Conservation (phyloP, 2,329 filamentous ascomycete species). For the Fusarium phyllophilum region DNA sequence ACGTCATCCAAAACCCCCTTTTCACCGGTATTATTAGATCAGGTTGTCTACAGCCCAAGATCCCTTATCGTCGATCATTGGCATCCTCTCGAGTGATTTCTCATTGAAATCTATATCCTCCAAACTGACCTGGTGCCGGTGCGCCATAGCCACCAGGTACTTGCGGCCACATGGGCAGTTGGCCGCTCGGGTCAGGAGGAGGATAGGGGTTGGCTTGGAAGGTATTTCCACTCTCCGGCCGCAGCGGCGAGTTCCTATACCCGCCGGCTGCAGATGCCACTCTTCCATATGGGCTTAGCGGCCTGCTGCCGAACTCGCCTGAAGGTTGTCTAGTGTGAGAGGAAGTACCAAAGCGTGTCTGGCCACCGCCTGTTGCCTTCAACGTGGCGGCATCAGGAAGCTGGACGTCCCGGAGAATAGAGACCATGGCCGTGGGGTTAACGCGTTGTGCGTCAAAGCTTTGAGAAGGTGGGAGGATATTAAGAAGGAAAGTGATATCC, state of each 20-base stretch:
- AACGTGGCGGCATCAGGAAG: slow-evolving; percentile 70
- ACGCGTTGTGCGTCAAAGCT: slow-evolving; percentile 78
- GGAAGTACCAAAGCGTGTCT: slow-evolving; percentile 49
- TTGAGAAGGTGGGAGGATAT: slow-evolving; percentile 78
- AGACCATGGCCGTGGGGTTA: slow-evolving; percentile 75
- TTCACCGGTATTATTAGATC: slow-evolving; percentile 25
- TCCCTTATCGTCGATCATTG: neutral
- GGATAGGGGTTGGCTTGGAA: slow-evolving; percentile 47
- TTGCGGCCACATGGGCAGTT: slow-evolving; percentile 45
- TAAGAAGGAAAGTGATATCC: slow-evolving; percentile 71
- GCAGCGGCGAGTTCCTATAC: slow-evolving; percentile 64
- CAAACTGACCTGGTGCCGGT: slow-evolving; percentile 50
- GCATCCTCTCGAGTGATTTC: neutral
- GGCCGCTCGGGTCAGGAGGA: slow-evolving; percentile 42
- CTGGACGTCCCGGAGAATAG: slow-evolving; percentile 74
- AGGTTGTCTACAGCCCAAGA: slow-evolving; percentile 1
- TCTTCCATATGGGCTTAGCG: slow-evolving; percentile 60
- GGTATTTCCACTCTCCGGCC: slow-evolving; percentile 54
- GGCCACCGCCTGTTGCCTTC: slow-evolving; percentile 57
- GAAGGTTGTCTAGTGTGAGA: slow-evolving; percentile 55
- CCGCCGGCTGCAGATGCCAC: slow-evolving; percentile 53
- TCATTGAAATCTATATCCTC: slow-evolving; percentile 49
- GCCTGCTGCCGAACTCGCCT: slow-evolving; percentile 56
- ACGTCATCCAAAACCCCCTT: slow-evolving; percentile 34
- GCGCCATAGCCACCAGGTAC: slow-evolving; percentile 46